A percentile compares a stretch with the other conserved stretches of the same genome.
Evolutionary conservation across 371 early-diverging fungal species (phyloP).

Genomic region (Mucor plumbeus): DNA sequence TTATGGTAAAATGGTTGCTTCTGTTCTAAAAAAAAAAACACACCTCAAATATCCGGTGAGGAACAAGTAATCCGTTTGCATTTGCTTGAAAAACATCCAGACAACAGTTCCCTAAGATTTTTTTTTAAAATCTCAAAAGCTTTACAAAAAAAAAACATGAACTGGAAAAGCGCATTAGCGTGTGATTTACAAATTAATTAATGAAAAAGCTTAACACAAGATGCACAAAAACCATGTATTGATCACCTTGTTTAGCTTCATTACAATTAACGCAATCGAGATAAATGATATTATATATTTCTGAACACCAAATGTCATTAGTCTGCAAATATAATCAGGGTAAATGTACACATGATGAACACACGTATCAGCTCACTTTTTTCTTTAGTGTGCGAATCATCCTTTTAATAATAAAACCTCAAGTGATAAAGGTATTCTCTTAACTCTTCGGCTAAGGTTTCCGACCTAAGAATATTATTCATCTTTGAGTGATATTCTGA

Average conservation of each 20-base stretch:
- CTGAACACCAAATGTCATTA: neutral
- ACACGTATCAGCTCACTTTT: slow-evolving; percentile 1
- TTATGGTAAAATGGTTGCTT: too few relatives aligned
- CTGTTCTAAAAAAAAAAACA: too few relatives aligned
- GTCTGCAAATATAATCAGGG: neutral
- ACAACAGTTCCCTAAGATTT: too few relatives aligned
- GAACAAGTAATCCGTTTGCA: too few relatives aligned
- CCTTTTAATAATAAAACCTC: neutral
- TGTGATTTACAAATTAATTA: neutral
- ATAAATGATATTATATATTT: neutral
- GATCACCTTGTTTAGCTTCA: neutral
- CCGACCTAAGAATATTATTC: neutral
- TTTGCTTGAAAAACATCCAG: too few relatives aligned
- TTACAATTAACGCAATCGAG: neutral
- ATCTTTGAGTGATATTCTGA: neutral
- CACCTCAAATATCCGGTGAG: too few relatives aligned
- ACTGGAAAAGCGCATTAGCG: neutral
- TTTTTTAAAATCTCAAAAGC: neutral
- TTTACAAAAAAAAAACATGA: neutral
- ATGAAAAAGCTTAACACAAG: neutral
- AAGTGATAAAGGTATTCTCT: neutral
- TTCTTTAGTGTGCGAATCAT: neutral
- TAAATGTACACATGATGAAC: neutral
- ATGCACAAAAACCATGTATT: neutral
- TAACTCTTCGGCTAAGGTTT: neutral